Base-by-base conservation (phyloP, 176 grass and related monocot species). In the Bonia amplexicaulis region DNA sequence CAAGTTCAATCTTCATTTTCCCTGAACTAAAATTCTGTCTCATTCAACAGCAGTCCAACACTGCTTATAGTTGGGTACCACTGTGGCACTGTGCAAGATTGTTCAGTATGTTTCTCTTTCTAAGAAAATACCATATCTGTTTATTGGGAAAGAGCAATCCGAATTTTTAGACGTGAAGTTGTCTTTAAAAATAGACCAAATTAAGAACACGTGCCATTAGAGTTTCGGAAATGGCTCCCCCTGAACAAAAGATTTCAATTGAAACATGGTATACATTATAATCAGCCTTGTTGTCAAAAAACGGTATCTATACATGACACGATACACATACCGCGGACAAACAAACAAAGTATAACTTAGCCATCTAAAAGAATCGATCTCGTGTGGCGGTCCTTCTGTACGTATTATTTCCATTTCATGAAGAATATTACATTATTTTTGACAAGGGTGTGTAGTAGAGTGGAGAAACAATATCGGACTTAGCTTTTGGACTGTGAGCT, bases 231-330 rank as follows among this genome's bases (percentile, higher is more conserved):
- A 57, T 31, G 19, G 5, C 22, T 35, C n/a, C 44, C 41, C 40
- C 5, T 51, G 31, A 67, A 82, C 31, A 74, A 64, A 67, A 82
- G 29, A 2, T 48, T 79, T 79, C 29, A 76, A 78, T 69, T 79
- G 61, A 73, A 39, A 71, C 29, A 16, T 83, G 25, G 78, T 89
- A 92, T 80, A 84, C 45, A 83, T 82, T 82, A 64, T 84, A 73
- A 92, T 66, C 48, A 85, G 37, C 5, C 20, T 80, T 88, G 31
- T 71, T 70, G 82, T 86, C n/a, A 65, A 90, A 86, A 88, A 82
- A 88, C 5, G 12, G 65, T 88, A 88, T 92, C 78, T 91, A 94
- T 82, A 91, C 87, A 91, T 89, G 74, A 71, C 73, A 84, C 26
- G 71, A 53, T 85, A 85, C 74, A 83, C 74, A 90, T 73, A 57